A percentile compares a stretch with the other conserved stretches of the same genome.
These are phyloP conservation scores for Paraphaeosphaeria sporulosa DNA, from an alignment of 2,329 filamentous ascomycete genomes.

Conservation along the genomic window DNA sequence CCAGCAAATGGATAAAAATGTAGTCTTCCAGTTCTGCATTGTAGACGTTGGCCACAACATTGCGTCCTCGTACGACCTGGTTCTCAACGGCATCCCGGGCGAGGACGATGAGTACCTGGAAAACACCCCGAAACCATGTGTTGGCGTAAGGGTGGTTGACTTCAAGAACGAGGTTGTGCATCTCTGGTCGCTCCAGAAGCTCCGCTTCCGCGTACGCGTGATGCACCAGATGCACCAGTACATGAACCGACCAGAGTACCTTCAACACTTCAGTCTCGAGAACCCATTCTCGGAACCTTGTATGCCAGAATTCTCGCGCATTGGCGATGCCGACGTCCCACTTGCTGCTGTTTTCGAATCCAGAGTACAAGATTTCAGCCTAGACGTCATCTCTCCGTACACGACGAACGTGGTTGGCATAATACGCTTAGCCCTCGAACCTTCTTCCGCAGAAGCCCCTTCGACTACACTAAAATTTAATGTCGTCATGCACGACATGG, in stretches of 20 bases:
- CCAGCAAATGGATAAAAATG: conserved; percentile 90
- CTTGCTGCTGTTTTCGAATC: conserved; percentile 93
- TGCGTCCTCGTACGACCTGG: conserved; percentile 95
- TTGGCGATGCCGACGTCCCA: conserved; percentile 93
- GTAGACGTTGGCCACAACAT: conserved; percentile 87
- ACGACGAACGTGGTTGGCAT: conserved; percentile 91
- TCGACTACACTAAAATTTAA: conserved; percentile 96
- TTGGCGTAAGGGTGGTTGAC: conserved; percentile 89
- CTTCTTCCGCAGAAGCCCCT: conserved; percentile 90
- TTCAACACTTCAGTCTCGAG: conserved; percentile 88
- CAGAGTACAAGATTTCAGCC: conserved; percentile 88
- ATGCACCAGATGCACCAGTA: conserved; percentile 99
- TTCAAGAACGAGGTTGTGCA: conserved; percentile 86
- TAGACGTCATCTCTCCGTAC: conserved; percentile 91
- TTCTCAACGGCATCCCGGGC: conserved; percentile 85
- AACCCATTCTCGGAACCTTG: conserved; percentile 93
- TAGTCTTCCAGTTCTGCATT: conserved; percentile 94
- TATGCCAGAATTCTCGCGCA: conserved; percentile 89
- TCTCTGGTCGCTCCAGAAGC: conserved; percentile 93
- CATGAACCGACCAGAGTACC: conserved; percentile 91
- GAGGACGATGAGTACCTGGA: conserved; percentile 88
- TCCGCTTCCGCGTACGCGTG: conserved; percentile 82
- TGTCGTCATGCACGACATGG: conserved; percentile 95
- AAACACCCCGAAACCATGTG: conserved; percentile 83
- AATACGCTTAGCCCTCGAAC: conserved; percentile 88